Evolutionary conservation across 208 protist species (phyloP).

Genomic region (Blechomonas ayalai): DNA sequence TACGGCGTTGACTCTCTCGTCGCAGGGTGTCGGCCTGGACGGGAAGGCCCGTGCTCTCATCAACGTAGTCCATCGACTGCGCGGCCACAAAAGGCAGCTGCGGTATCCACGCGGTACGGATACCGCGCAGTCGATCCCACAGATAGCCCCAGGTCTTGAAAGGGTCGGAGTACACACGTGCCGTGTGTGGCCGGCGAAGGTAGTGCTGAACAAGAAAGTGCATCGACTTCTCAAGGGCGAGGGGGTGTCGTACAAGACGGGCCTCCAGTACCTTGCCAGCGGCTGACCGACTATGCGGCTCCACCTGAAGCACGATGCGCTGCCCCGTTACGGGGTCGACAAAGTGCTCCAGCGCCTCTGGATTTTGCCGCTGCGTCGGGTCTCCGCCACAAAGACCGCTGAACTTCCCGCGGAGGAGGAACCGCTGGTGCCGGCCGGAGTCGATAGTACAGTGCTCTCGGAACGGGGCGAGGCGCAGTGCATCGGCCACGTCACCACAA

Average conservation of each 20-base stretch:
- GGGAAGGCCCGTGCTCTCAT: constrained; percentile 6
- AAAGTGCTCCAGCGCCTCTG: constrained; percentile 36
- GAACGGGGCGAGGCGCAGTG: constrained; percentile 42
- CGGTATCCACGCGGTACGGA: constrained; percentile 68
- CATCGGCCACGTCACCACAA: constrained; percentile 22
- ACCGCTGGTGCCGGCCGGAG: constrained; percentile 10
- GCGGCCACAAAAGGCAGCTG: constrained; percentile 31
- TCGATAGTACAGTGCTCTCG: constrained; percentile 28
- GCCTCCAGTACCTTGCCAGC: constrained; percentile 54
- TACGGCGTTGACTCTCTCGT: constrained; percentile 34
- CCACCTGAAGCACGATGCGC: constrained; percentile 21
- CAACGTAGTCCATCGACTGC: constrained; percentile 14
- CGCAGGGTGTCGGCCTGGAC: constrained; percentile 5
- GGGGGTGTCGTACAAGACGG: constrained; percentile 39
- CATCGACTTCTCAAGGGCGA: constrained; percentile 77
- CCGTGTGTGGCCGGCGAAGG: constrained; percentile 57
- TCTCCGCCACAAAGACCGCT: constrained; percentile 50
- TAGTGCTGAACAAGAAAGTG: constrained; percentile 84
- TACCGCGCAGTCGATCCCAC: constrained; percentile 76
- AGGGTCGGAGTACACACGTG: constrained; percentile 42
- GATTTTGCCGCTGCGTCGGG: constrained; percentile 22
- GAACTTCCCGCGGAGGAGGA: constrained; percentile 35
- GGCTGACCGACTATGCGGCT: constrained; percentile 62
- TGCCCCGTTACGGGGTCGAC: neutral
- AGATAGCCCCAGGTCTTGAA: constrained; percentile 77